Conservation (phyloP, 257 asterid species). For the Solanum habrochaites region DNA sequence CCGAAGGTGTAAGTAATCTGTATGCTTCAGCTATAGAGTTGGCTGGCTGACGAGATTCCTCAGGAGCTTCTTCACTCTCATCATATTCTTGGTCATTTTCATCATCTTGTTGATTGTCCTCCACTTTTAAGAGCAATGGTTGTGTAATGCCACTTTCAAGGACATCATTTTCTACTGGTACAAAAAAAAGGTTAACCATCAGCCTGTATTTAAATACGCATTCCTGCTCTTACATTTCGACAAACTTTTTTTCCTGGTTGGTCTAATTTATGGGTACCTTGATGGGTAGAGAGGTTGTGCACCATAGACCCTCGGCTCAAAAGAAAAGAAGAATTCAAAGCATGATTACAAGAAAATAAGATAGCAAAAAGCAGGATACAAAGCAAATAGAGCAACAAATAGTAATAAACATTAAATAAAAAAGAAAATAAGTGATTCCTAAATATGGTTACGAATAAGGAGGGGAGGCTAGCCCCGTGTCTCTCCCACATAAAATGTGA, state of each 20-base stretch:
- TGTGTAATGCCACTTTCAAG: conserved; percentile 77
- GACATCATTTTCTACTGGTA: conserved; percentile 26
- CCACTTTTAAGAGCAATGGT: conserved; percentile 53
- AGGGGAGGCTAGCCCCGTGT: not conserved
- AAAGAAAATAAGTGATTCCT: not conserved
- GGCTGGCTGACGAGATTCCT: conserved; percentile 75
- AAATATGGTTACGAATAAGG: not conserved
- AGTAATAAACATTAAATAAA: not conserved
- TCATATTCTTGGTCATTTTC: conserved; percentile 69
- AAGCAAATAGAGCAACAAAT: not conserved
- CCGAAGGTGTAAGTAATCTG: conserved; percentile 87
- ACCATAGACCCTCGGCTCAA: not conserved
- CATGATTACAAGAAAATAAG: not conserved
- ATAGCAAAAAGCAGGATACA: not conserved
- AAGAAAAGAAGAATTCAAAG: not conserved
- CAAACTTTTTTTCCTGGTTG: not conserved
- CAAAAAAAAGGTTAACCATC: not conserved
- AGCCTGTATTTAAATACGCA: not conserved
- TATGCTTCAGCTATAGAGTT: conserved; percentile 75
- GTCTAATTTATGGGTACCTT: not conserved
- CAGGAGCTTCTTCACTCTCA: conserved; percentile 74
- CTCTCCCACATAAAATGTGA: not conserved
- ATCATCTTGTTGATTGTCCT: conserved; percentile 40
- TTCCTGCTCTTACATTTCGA: not conserved
- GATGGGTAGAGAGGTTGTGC: not conserved